phyloP scores from a whole-genome alignment of 1,284 basidiomycete species.

The Cryptococcus floricola region DNA sequence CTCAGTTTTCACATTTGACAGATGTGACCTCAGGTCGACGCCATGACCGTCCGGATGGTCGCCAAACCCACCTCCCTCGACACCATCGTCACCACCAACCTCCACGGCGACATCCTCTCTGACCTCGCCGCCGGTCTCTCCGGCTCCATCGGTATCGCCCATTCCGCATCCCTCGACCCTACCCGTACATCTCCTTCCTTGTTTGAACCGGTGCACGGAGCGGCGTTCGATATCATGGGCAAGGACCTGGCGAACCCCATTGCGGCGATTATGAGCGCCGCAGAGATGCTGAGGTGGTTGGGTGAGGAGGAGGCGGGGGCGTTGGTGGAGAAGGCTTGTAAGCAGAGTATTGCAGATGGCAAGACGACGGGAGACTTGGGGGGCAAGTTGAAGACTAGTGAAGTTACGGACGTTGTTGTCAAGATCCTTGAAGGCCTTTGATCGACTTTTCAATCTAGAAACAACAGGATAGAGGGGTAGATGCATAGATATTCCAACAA shows the following conservation, averaged over 20 bases:
- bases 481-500: no score
- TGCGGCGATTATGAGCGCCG: slow-evolving; percentile 57
- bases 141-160: slow-evolving; percentile 60
- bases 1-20: neutral
- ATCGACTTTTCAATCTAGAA: no score
- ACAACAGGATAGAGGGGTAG: no score
- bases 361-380: slow-evolving; percentile 25
- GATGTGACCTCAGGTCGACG: slow-evolving; percentile 55
- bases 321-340: slow-evolving; percentile 54
- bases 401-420: slow-evolving; percentile 17
- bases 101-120: slow-evolving; percentile 56
- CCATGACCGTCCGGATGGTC: slow-evolving; percentile 54
- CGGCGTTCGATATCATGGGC: slow-evolving; percentile 12
- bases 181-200: slow-evolving; percentile 53
- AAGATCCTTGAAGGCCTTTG: slow-evolving; percentile 3
- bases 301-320: slow-evolving; percentile 55
- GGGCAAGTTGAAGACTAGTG: slow-evolving; percentile 15
- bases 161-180: slow-evolving; percentile 58
- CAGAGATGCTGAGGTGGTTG: slow-evolving; percentile 57
- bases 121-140: slow-evolving; percentile 59
- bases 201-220: slow-evolving; percentile 20
- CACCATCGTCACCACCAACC: slow-evolving; percentile 58
- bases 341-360: slow-evolving; percentile 31
- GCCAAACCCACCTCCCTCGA: slow-evolving; percentile 56
- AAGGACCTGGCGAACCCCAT: slow-evolving; percentile 39